phyloP scores from a whole-genome alignment of 2,329 filamentous ascomycete genomes.

The Aureobasidium sp. region DNA sequence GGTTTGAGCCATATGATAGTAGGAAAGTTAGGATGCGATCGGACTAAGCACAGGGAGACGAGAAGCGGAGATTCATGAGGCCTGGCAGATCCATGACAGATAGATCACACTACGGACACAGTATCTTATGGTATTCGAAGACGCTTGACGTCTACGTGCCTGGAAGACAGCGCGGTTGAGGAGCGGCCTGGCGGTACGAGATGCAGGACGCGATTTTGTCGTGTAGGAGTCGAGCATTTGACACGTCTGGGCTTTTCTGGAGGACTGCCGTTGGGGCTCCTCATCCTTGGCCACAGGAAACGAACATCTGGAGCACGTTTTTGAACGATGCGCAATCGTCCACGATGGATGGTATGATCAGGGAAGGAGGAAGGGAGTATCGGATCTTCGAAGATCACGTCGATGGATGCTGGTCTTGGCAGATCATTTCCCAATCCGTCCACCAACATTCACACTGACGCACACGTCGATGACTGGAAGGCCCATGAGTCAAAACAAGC shows the following conservation, averaged over 20 bases:
- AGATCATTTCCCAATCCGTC: slow-evolving; percentile 1
- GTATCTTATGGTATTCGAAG: too few relatives aligned
- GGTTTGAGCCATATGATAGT: too few relatives aligned
- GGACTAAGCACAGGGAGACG: too few relatives aligned
- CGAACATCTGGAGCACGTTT: slow-evolving; percentile 10
- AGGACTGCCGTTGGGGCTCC: background rate
- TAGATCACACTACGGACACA: too few relatives aligned
- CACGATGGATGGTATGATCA: background rate
- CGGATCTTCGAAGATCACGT: slow-evolving; percentile 1
- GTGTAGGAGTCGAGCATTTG: background rate
- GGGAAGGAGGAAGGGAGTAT: background rate
- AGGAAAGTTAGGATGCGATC: too few relatives aligned
- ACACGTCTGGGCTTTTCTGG: background rate
- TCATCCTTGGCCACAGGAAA: background rate
- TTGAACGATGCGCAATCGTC: background rate
- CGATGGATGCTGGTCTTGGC: background rate
- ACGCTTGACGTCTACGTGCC: too few relatives aligned
- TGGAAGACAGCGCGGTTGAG: too few relatives aligned
- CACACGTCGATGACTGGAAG: slow-evolving; percentile 1
- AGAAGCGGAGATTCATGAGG: too few relatives aligned
- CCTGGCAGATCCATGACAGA: too few relatives aligned
- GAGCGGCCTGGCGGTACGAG: too few relatives aligned
- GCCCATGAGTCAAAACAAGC: slow-evolving; percentile 19
- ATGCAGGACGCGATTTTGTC: background rate
- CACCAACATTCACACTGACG: slow-evolving; percentile 6